phyloP scores from a whole-genome alignment of 805 yeast genomes.

The Candida coquimbonensis region DNA sequence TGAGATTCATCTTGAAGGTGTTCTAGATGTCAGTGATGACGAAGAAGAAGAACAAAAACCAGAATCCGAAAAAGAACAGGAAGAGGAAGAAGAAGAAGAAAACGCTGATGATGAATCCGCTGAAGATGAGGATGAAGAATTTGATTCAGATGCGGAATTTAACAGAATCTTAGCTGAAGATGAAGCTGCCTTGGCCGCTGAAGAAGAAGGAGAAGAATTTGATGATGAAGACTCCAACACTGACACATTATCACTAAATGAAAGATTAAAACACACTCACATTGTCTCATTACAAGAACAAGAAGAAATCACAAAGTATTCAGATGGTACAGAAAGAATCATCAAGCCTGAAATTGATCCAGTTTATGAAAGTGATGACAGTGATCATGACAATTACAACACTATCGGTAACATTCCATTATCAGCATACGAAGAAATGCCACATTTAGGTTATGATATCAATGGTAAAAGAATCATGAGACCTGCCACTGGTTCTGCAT shows the following conservation, averaged over 20 bases:
- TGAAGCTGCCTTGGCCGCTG: constrained; percentile 25
- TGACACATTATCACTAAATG: constrained; percentile 43
- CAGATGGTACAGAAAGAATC: constrained; percentile 77
- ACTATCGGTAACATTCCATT: constrained; percentile 93
- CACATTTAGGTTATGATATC: constrained; percentile 94
- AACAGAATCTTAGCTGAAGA: constrained; percentile 48
- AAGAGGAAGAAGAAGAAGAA: constrained; percentile 9
- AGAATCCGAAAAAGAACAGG: constrained; percentile 17
- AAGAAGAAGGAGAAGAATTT: constrained; percentile 25
- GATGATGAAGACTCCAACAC: constrained; percentile 44
- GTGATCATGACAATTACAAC: constrained; percentile 72
- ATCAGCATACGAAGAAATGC: constrained; percentile 92
- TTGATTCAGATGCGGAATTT: constrained; percentile 56
- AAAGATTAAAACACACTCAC: constrained; percentile 47
- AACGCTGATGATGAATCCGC: constrained; percentile 15
- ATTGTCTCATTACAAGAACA: constrained; percentile 37
- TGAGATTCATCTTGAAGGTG: constrained; percentile 2
- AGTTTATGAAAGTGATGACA: constrained; percentile 89
- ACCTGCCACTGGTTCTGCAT: constrained; percentile 94
- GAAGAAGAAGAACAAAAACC: constrained; percentile 17
- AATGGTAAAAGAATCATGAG: constrained; percentile 98
- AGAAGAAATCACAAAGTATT: constrained; percentile 40
- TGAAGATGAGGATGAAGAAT: constrained; percentile 12
- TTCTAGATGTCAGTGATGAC: constrained; percentile 14
- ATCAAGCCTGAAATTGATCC: constrained; percentile 90